Base-by-base conservation (phyloP, 2,329 filamentous ascomycete species). In the Verticillium isaacii region DNA sequence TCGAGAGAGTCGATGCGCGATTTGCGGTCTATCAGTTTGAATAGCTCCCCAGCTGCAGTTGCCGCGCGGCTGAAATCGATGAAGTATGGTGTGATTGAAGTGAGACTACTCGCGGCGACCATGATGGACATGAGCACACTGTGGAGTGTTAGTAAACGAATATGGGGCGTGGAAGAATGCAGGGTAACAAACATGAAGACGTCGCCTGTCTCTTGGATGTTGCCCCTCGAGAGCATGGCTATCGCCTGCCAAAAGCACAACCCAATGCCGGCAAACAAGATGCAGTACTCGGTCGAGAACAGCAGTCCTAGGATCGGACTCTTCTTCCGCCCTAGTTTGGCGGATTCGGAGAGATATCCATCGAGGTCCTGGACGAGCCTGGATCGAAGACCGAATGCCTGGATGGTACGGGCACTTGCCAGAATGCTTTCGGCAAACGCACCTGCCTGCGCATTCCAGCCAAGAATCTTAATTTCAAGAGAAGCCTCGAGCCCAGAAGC, bases 281-380 rank as follows among this genome's bases (percentile, higher is more conserved):
- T 67, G 89, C 88, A 11, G 61, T 65, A 66, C 68, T 78, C 17
- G 73, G 73, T 7, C 74, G 74, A 64, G 78, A 75, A 32, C 73
- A 67, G 37, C 5, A 64, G 19, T 5, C 60, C 62, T n/a, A 61
- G 73, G 69, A 61, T 72, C 61, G 55, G 68, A 66, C 37, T 66
- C 67, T 52, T 73, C 68, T 41, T 70, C 66, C 73, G 74, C 63
- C 23, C 69, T 66, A 59, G 5, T 29, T 63, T 3, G 78, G 69
- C 29, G 7, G 52, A 45, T 9, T 60, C 37, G 8, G 57, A n/a
- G 2, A 62, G 34, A 32, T 57, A 64, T 1, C 61, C 23, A 2
- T 32, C 55, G 34, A 65, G 66, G 59, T 65, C 63, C 2, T 37
- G 45, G 11, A 64, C 52, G 23, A 65, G 32, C 36, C 65, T 56